A percentile compares a stretch with the other conserved stretches of the same genome.
These are phyloP conservation scores for Corymbia calophylla DNA, from an alignment of 441 rosid species.

Conservation along the genomic window DNA sequence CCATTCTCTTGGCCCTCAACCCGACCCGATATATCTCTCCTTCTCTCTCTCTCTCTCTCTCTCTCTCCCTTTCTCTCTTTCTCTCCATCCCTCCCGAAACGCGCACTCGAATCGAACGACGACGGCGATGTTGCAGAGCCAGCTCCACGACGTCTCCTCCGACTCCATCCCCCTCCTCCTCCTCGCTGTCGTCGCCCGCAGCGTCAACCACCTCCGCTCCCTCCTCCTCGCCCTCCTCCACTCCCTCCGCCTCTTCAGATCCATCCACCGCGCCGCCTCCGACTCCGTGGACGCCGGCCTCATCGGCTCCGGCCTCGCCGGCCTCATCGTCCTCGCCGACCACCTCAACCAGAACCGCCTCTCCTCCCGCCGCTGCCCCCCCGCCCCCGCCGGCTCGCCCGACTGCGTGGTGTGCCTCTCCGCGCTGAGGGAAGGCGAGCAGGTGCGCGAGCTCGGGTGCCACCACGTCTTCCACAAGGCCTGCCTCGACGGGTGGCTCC, in stretches of 20 bases:
- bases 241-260: neutral
- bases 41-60: neutral
- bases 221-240: neutral
- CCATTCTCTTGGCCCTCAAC: neutral
- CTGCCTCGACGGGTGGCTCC: neutral
- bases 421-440: neutral
- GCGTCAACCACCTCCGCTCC: neutral
- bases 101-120: neutral
- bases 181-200: slow-evolving; percentile 2
- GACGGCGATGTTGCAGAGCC: slow-evolving; percentile 55
- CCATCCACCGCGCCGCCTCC: neutral
- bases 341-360: neutral
- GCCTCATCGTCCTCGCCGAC: neutral
- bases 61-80: neutral
- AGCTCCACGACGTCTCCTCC: slow-evolving; percentile 62
- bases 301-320: neutral
- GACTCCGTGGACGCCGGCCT: neutral
- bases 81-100: neutral
- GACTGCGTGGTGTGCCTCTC: slow-evolving; percentile 1
- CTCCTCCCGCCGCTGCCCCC: neutral
- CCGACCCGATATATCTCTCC: neutral
- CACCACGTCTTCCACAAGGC: neutral
- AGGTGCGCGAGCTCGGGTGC: slow-evolving; percentile 2
- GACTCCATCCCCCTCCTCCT: slow-evolving; percentile 18
- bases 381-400: neutral